Conservation (phyloP, 176 grass and related monocot genomes). For the Stipa capillata region DNA sequence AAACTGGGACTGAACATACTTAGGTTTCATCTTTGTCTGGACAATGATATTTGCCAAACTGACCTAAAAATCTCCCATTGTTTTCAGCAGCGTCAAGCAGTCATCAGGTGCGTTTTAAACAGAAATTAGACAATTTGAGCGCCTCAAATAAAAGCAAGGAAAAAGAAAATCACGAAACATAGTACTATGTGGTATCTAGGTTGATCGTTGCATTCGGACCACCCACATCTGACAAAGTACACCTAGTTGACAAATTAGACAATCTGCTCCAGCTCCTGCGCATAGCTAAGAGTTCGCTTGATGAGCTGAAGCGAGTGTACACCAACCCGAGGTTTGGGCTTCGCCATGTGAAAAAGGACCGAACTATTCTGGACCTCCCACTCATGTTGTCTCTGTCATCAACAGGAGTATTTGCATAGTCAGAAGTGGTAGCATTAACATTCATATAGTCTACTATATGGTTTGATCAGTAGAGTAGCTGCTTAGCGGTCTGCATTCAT, state of each 20-base stretch:
- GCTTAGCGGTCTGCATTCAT: neutral
- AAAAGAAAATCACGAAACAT: neutral
- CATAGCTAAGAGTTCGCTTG: conserved; percentile 53
- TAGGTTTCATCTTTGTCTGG: neutral
- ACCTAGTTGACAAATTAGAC: conserved; percentile 10
- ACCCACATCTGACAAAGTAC: neutral
- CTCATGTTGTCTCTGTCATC: conserved; percentile 57
- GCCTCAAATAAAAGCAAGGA: neutral
- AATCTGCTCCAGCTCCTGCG: conserved; percentile 51
- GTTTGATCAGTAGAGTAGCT: neutral
- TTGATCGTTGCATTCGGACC: neutral
- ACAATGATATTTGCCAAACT: neutral
- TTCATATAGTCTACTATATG: neutral
- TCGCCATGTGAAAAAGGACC: conserved; percentile 65
- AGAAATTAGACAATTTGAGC: neutral
- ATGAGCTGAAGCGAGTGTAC: conserved; percentile 50
- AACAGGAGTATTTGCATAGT: neutral
- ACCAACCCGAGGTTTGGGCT: conserved; percentile 40
- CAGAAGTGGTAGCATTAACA: neutral
- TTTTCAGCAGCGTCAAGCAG: neutral
- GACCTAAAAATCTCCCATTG: neutral
- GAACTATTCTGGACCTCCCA: conserved; percentile 62
- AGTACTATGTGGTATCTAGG: neutral
- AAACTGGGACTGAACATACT: neutral
- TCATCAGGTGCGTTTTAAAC: neutral